Evolutionary conservation across 1,139 yeast genomes (phyloP).

Genomic region (Geotrichum australiense): DNA sequence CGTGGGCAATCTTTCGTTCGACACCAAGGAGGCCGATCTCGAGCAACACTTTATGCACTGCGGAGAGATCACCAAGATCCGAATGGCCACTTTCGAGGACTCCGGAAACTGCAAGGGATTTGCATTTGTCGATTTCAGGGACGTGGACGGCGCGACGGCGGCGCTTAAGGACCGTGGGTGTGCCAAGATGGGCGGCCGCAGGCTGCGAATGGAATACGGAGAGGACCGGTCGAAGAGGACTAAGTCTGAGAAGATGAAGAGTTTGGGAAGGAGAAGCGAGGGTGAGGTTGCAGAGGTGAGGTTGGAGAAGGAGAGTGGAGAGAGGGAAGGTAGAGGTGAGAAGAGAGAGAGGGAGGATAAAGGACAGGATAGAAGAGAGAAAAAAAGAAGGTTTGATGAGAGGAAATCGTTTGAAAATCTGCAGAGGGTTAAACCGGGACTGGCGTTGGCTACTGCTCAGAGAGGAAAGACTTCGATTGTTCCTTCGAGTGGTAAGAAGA

Average conservation of each 20-base stretch:
- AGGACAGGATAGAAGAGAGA: not conserved
- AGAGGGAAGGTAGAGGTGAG: slow-evolving; percentile 1
- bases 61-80: slow-evolving; percentile 71
- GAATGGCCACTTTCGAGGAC: slow-evolving; percentile 98
- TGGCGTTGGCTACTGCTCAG: slow-evolving; percentile 82
- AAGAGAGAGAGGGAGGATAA: slow-evolving; percentile 2
- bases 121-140: slow-evolving; percentile 82
- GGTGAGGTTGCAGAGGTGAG: slow-evolving; percentile 1
- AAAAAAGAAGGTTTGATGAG: slow-evolving; percentile 27
- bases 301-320: slow-evolving; percentile 19
- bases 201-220: slow-evolving; percentile 83
- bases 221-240: slow-evolving; percentile 85
- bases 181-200: slow-evolving; percentile 62
- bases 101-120: slow-evolving; percentile 95
- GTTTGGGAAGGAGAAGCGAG: slow-evolving; percentile 15
- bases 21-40: slow-evolving; percentile 75
- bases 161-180: slow-evolving; percentile 73
- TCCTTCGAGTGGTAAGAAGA: slow-evolving; percentile 83
- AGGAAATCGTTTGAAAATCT: slow-evolving; percentile 25
- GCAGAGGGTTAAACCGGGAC: slow-evolving; percentile 66
- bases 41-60: slow-evolving; percentile 69
- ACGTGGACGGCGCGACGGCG: slow-evolving; percentile 70
- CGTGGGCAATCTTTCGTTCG: slow-evolving; percentile 89
- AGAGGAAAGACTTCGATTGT: slow-evolving; percentile 89
- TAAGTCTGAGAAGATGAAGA: slow-evolving; percentile 39